phyloP scores from a whole-genome alignment of 768 basidiomycete species.

The Amanita phalloides region DNA sequence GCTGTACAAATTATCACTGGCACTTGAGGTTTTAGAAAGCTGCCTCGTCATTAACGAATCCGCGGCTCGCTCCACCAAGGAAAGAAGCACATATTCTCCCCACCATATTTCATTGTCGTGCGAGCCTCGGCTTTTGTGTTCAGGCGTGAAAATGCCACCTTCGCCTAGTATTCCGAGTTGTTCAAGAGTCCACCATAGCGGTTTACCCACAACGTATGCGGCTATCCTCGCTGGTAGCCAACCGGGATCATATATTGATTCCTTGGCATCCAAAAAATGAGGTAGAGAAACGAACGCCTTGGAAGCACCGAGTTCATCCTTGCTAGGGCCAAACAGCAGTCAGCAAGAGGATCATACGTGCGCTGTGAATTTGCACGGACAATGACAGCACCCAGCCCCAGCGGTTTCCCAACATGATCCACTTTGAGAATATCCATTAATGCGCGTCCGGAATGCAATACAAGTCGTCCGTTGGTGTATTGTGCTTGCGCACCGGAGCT shows the following conservation, averaged over 20 bases:
- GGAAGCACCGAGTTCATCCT: slow-evolving; percentile 52
- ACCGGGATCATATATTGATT: slow-evolving; percentile 58
- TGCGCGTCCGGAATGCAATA: slow-evolving; percentile 43
- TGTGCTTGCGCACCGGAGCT: slow-evolving; percentile 39
- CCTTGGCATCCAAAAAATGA: slow-evolving; percentile 43
- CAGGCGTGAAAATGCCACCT: slow-evolving; percentile 27
- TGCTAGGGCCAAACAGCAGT: slow-evolving; percentile 36
- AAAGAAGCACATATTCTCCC: slow-evolving; percentile 63
- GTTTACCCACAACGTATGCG: slow-evolving; percentile 62
- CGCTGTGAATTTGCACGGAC: slow-evolving; percentile 35
- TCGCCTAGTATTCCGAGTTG: slow-evolving; percentile 68
- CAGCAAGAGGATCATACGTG: slow-evolving; percentile 8
- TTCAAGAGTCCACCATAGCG: slow-evolving; percentile 81
- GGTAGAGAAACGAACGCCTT: slow-evolving; percentile 34
- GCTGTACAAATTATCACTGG: slow-evolving; percentile 54
- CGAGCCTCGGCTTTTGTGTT: slow-evolving; percentile 14
- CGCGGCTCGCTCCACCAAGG: slow-evolving; percentile 57
- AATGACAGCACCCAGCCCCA: slow-evolving; percentile 59
- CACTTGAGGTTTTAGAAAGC: slow-evolving; percentile 27
- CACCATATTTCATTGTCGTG: slow-evolving; percentile 40
- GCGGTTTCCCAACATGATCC: slow-evolving; percentile 66
- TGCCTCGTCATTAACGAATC: slow-evolving; percentile 41
- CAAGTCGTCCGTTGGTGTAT: slow-evolving; percentile 34
- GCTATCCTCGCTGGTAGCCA: slow-evolving; percentile 65
- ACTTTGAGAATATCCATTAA: slow-evolving; percentile 52